Evolutionary conservation across 805 yeast species (phyloP), one percentile per base, ranked within the genome.

Genomic region (Schizosaccharomyces pombe): DNA sequence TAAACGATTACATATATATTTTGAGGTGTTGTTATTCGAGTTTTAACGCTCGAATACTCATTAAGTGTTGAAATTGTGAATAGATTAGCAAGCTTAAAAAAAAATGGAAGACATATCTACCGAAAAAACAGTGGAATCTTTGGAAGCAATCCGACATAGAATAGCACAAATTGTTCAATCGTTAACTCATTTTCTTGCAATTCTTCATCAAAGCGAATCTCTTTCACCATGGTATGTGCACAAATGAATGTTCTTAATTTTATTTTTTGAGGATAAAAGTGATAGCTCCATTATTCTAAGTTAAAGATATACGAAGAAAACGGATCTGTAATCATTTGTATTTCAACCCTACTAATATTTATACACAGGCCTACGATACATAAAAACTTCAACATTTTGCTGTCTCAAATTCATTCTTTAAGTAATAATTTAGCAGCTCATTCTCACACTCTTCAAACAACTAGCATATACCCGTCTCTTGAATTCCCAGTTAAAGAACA

Each of bases 91-190:
- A n/a, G n/a, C n/a, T n/a, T n/a, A n/a, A n/a, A n/a, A n/a, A n/a
- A n/a, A n/a, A 14, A 37, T 37, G 43, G 43, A 37, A 6, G 22
- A 5, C 14, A 37, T n/a, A 16, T 37, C 43, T 3, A 16, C 43
- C 6, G 43, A 37, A 37, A 32, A 16, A 32, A 19, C 53, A 8
- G 53, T 31, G 14, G 53, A 49, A 14, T 30, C 53, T 49, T 49
- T 49, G 11, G 53, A 49, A 32, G 31, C 37, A 9, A 31, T 49
- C n/a, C 53, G 53, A 9, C 53, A 49, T 19, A 30, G 33, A 49
- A 24, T 19, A 29, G 32, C 34, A 1, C 53, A 49, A 14, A 30
- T 49, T 30, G 39, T 28, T 5, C 39, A 32, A 6, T 49, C 34
- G n/a, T 22, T 49, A 6, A 24, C 37, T 49, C 53, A 49, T 19